Evolutionary conservation across 1,284 basidiomycete species (phyloP).

Genomic region (Cutaneotrichosporon sp.): DNA sequence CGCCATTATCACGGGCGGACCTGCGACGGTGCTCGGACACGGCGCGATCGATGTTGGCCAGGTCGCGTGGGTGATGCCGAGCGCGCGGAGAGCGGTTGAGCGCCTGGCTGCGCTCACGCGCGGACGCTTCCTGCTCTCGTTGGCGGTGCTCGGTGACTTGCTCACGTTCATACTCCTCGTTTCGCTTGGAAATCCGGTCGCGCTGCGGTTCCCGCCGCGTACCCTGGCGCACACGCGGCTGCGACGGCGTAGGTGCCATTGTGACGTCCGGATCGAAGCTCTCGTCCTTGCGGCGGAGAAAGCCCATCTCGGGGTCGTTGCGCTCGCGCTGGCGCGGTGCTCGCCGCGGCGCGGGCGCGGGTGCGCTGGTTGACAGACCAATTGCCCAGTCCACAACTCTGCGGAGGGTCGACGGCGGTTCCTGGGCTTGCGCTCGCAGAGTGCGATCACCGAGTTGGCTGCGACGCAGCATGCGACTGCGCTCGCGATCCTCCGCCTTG

Average conservation of each 20-base stretch:
- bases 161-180: not conserved
- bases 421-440: not conserved
- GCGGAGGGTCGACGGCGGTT: slow-evolving; percentile 17
- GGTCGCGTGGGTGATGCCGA: not conserved
- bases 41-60: slow-evolving; percentile 1
- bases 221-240: not conserved
- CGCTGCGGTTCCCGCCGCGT: not conserved
- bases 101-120: not conserved
- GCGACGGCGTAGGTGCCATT: slow-evolving; percentile 19
- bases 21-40: not conserved
- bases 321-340: not conserved
- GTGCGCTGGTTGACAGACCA: not conserved
- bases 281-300: slow-evolving; percentile 15
- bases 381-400: slow-evolving; percentile 19
- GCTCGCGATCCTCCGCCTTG: not conserved
- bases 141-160: not conserved
- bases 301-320: slow-evolving; percentile 3
- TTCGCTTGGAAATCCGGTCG: not conserved
- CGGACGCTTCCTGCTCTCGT: not conserved
- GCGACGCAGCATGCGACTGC: not conserved
- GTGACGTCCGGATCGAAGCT: slow-evolving; percentile 16
- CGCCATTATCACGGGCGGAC: not conserved
- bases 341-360: not conserved
- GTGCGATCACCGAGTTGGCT: not conserved
- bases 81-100: not conserved